A percentile compares a stretch with the other conserved stretches of the same genome.
Conservation (phyloP, 768 basidiomycete genomes). For the Heimioporus sp. region DNA sequence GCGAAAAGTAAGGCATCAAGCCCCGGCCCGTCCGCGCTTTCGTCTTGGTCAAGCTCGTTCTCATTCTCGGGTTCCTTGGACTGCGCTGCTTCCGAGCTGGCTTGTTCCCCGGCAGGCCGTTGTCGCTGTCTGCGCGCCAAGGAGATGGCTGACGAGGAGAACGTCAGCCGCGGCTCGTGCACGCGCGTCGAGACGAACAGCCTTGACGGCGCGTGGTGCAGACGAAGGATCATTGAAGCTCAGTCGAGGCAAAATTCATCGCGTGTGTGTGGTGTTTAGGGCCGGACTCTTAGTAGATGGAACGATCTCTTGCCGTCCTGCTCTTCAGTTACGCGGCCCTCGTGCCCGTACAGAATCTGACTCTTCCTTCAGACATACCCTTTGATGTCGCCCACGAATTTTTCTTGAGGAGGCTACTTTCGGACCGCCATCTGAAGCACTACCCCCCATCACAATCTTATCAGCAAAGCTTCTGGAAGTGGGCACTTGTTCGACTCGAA, state of each 20-base stretch:
- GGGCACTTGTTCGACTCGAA: slow-evolving; percentile 58
- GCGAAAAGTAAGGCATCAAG: slow-evolving; percentile 17
- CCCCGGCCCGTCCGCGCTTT: slow-evolving; percentile 10
- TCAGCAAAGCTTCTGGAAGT: slow-evolving; percentile 73
- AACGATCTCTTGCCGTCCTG: slow-evolving; percentile 36
- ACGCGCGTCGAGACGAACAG: slow-evolving; percentile 8
- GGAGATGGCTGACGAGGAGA: slow-evolving; percentile 20
- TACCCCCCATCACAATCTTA: slow-evolving; percentile 67
- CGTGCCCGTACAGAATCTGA: slow-evolving; percentile 39
- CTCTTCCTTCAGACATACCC: slow-evolving; percentile 39
- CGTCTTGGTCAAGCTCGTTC: background rate
- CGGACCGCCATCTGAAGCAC: slow-evolving; percentile 47
- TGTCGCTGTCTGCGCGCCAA: slow-evolving; percentile 12
- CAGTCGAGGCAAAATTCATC: slow-evolving; percentile 15
- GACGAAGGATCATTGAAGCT: background rate
- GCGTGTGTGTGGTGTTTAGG: slow-evolving; percentile 22
- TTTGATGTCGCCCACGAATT: slow-evolving; percentile 50
- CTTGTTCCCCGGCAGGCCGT: slow-evolving; percentile 3
- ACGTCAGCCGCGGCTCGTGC: slow-evolving; percentile 12
- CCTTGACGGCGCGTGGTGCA: slow-evolving; percentile 13
- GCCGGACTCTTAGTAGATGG: background rate
- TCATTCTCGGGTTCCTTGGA: background rate
- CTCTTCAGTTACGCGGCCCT: slow-evolving; percentile 55
- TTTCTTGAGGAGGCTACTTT: slow-evolving; percentile 50
- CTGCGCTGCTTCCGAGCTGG: background rate